These are phyloP conservation scores for Gnomoniopsis smithogilvyi DNA, from an alignment of 2,329 filamentous ascomycete genomes.

Conservation along the genomic window DNA sequence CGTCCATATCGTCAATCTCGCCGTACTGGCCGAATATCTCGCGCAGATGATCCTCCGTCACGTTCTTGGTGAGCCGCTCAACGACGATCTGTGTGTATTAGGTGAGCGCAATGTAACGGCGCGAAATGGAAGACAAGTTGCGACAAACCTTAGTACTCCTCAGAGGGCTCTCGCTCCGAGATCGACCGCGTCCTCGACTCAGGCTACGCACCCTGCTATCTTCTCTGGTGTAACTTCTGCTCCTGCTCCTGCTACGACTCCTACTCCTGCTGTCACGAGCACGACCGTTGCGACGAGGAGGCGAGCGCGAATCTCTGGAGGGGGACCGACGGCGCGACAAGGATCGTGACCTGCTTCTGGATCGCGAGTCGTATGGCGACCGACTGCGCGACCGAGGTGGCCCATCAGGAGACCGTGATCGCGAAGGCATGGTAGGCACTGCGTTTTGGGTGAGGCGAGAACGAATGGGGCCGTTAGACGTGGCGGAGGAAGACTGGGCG, in stretches of 20 bases:
- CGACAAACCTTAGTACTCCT: slow-evolving; percentile 51
- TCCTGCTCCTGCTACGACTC: slow-evolving; percentile 18
- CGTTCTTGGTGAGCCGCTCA: slow-evolving; percentile 92
- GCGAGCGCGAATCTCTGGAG: slow-evolving; percentile 27
- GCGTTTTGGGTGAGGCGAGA: not conserved
- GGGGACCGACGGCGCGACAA: slow-evolving; percentile 16
- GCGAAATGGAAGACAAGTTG: slow-evolving; percentile 7
- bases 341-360: slow-evolving; percentile 19
- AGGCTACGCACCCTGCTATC: slow-evolving; percentile 29
- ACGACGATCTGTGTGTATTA: slow-evolving; percentile 71
- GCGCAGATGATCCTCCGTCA: slow-evolving; percentile 80
- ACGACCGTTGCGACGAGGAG: slow-evolving; percentile 35
- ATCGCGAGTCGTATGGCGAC: slow-evolving; percentile 16
- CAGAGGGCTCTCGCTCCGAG: slow-evolving; percentile 33
- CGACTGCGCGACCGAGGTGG: slow-evolving; percentile 9
- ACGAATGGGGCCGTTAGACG: not conserved
- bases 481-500: not conserved
- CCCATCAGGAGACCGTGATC: slow-evolving; percentile 17
- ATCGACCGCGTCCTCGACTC: slow-evolving; percentile 34
- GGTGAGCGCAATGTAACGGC: slow-evolving; percentile 7
- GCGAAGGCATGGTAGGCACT: slow-evolving; percentile 18
- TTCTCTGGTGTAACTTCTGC: slow-evolving; percentile 30
- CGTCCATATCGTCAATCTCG: slow-evolving; percentile 78
- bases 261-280: slow-evolving; percentile 28
- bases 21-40: slow-evolving; percentile 94